A percentile compares a stretch with the other conserved stretches of the same genome.
phyloP scores from a whole-genome alignment of 164 flowering plant species.

The Liriodendron chinense region DNA sequence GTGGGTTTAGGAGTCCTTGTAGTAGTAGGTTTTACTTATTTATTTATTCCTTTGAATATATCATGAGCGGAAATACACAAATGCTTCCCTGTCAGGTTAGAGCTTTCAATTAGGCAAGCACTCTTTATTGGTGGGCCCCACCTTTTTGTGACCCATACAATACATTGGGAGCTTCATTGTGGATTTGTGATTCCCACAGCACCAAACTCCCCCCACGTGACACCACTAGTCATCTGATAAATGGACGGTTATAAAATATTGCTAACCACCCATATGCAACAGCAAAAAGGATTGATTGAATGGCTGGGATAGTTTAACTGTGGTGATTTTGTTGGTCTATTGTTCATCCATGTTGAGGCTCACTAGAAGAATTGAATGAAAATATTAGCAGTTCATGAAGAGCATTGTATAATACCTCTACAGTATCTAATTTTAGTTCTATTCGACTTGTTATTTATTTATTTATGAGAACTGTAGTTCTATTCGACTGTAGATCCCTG shows the following conservation, averaged over 20 bases:
- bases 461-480: background rate
- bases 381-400: background rate
- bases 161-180: background rate
- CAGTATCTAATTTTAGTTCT: no score
- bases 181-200: background rate
- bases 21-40: no score
- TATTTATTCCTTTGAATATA: no score
- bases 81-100: no score
- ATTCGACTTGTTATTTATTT: no score
- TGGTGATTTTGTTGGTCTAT: background rate
- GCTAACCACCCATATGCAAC: background rate
- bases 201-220: background rate
- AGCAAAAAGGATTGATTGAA: background rate
- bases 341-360: background rate
- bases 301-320: background rate
- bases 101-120: no score
- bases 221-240: background rate
- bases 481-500: background rate
- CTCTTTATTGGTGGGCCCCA: no score
- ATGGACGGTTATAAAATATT: background rate
- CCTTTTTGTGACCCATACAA: background rate
- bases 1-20: conserved; percentile 20
- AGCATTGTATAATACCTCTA: background rate
- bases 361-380: background rate
- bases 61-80: no score